These are phyloP conservation scores for Phytomonas francai DNA, from an alignment of 208 protist genomes.

Conservation along the genomic window DNA sequence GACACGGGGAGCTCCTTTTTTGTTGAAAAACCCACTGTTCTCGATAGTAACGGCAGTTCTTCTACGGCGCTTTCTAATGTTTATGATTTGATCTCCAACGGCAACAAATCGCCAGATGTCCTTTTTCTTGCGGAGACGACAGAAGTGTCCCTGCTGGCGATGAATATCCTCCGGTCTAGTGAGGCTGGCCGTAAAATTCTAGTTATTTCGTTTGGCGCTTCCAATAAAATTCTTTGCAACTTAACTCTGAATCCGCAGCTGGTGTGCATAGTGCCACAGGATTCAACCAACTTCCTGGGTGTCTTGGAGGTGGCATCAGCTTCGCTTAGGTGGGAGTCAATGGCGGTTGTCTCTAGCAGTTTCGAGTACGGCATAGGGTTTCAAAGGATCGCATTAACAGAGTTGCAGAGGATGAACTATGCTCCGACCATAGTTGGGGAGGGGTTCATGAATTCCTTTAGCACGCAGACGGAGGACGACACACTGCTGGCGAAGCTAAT, in stretches of 20 bases:
- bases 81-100: conserved; percentile 26
- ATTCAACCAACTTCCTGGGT: conserved; percentile 59
- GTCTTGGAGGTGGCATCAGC: conserved; percentile 56
- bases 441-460: conserved; percentile 40
- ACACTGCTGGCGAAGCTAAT: conserved; percentile 33
- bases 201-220: conserved; percentile 54
- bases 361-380: conserved; percentile 54
- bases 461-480: conserved; percentile 51
- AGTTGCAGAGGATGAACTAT: conserved; percentile 35
- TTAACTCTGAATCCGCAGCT: conserved; percentile 39
- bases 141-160: conserved; percentile 50
- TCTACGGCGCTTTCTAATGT: conserved; percentile 45
- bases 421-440: conserved; percentile 62
- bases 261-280: conserved; percentile 70
- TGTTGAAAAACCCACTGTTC: conserved; percentile 22
- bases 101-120: conserved; percentile 30
- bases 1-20: conserved; percentile 19
- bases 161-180: conserved; percentile 48
- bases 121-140: conserved; percentile 65
- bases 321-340: conserved; percentile 60
- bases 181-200: conserved; percentile 30
- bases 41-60: conserved; percentile 53
- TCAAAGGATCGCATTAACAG: conserved; percentile 22
- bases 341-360: conserved; percentile 59
- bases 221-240: conserved; percentile 59